phyloP scores from a whole-genome alignment of 164 flowering plant genomes.

The Echeveria elegans region DNA sequence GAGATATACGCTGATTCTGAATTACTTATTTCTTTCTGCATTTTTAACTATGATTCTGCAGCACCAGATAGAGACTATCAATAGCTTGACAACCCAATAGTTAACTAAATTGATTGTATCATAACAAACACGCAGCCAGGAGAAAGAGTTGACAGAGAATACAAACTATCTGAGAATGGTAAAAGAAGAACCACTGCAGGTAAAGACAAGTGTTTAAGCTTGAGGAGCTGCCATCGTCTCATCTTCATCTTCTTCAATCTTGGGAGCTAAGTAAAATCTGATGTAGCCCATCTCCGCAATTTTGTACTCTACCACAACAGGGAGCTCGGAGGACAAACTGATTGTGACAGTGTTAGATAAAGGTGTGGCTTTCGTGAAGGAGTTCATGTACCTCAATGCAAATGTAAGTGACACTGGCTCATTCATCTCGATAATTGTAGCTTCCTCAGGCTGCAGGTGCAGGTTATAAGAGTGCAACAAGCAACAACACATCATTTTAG shows the following conservation, averaged over 20 bases:
- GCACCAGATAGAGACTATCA: too few species aligned
- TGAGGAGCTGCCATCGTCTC: not conserved
- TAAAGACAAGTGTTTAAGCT: not conserved
- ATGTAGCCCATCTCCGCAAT: constrained; percentile 83
- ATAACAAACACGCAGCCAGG: too few species aligned
- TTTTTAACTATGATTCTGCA: too few species aligned
- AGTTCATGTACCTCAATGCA: constrained; percentile 80
- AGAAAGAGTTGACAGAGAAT: too few species aligned
- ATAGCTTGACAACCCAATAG: too few species aligned
- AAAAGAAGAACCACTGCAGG: too few species aligned
- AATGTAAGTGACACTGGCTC: constrained; percentile 73
- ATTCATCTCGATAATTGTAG: constrained; percentile 61
- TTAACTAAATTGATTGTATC: too few species aligned
- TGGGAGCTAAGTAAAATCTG: constrained; percentile 73
- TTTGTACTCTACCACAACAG: constrained; percentile 79
- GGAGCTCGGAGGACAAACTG: constrained; percentile 68
- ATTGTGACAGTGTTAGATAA: constrained; percentile 58
- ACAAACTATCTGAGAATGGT: too few species aligned
- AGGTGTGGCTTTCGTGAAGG: constrained; percentile 80
- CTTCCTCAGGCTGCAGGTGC: constrained; percentile 58
- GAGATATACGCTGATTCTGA: not conserved
- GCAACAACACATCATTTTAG: too few species aligned
- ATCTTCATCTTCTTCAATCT: constrained; percentile 81
- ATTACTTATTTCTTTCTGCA: not conserved
- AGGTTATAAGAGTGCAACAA: too few species aligned